These are phyloP conservation scores for Syzygium jambos DNA, from an alignment of 345 rosid genomes.

Conservation along the genomic window DNA sequence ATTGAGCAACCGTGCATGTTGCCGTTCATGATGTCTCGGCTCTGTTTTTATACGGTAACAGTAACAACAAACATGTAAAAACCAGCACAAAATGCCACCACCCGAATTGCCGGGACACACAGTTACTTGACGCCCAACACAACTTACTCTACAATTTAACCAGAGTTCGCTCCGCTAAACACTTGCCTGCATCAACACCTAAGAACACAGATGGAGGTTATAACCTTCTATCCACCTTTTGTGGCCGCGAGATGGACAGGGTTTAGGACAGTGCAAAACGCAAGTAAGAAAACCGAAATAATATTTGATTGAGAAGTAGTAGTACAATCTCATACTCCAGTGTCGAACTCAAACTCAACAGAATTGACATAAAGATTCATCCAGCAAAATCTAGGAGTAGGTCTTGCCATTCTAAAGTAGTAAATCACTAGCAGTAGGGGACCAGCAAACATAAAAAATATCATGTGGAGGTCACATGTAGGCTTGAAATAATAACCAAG, in stretches of 20 bases:
- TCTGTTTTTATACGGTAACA: background rate
- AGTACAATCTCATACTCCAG: background rate
- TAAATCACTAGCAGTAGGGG: background rate
- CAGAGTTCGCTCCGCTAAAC: background rate
- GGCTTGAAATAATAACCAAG: conserved; percentile 15
- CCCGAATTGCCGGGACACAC: background rate
- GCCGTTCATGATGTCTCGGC: background rate
- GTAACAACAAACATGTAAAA: background rate
- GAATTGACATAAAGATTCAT: background rate
- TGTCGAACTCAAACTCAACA: background rate
- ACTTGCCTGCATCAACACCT: background rate
- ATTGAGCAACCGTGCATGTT: background rate
- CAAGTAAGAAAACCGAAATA: background rate
- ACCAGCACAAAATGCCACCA: background rate
- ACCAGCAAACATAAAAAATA: background rate
- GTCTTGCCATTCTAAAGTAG: background rate
- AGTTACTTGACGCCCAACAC: background rate
- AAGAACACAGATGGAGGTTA: background rate
- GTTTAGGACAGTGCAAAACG: background rate
- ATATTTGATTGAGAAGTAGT: background rate
- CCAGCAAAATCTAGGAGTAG: background rate
- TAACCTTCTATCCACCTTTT: background rate
- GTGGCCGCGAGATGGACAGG: background rate
- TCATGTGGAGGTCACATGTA: background rate
- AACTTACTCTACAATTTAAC: background rate